Percentiles rank a stretch among this genome's conserved stretches.
Evolutionary conservation across 768 basidiomycete genomes (phyloP).

Genomic region (Boletus vinaceobasis): DNA sequence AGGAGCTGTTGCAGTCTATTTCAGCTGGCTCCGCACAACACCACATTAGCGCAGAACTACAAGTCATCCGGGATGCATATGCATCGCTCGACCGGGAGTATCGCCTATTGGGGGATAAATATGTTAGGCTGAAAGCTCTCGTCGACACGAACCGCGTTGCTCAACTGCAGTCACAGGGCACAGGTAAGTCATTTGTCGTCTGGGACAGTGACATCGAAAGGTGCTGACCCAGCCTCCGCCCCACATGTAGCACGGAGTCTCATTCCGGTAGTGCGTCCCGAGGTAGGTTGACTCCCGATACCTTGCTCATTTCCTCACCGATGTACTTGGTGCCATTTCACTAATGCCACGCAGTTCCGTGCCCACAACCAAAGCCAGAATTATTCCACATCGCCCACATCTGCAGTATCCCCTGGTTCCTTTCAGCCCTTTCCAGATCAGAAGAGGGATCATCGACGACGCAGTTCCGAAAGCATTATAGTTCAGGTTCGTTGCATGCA

Average conservation of each 20-base stretch:
- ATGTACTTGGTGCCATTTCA: background rate
- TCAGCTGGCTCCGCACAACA: conserved; percentile 15
- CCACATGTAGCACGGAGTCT: background rate
- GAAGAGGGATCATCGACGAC: conserved; percentile 4
- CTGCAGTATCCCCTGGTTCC: background rate
- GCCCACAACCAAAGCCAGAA: conserved; percentile 3
- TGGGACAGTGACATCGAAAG: background rate
- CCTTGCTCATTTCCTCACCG: background rate
- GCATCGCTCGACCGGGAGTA: conserved; percentile 21
- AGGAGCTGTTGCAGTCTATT: conserved; percentile 20
- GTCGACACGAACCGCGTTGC: background rate
- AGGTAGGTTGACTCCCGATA: conserved; percentile 6
- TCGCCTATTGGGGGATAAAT: conserved; percentile 20
- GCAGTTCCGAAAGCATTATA: conserved; percentile 15
- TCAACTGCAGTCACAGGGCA: conserved; percentile 9
- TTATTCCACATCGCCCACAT: conserved; percentile 3
- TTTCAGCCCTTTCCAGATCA: conserved; percentile 6
- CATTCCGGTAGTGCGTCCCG: conserved; percentile 5
- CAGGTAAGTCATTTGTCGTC: conserved; percentile 1
- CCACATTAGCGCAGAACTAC: conserved; percentile 19
- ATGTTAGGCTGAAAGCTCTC: conserved; percentile 12
- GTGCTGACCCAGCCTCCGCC: background rate
- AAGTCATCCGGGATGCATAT: conserved; percentile 14
- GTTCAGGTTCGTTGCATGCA: conserved; percentile 18
- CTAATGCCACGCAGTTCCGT: background rate